Percentiles rank a stretch among this genome's conserved stretches.
Conservation (phyloP, 805 yeast genomes). For the Kodamaea fukazawae region DNA sequence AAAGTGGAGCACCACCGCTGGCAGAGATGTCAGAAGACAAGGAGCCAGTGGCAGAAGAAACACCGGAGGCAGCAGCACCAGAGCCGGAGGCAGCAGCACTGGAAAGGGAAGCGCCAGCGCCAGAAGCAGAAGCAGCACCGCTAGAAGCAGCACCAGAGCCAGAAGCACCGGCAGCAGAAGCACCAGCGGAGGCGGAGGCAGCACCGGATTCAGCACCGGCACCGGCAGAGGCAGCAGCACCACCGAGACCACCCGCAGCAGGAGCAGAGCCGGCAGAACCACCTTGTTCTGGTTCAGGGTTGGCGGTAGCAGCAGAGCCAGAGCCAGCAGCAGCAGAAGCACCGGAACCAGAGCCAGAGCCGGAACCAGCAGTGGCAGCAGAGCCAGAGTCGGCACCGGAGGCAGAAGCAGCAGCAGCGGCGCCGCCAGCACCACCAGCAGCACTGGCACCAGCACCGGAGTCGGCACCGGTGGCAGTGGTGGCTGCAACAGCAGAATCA, state of each 20-base stretch:
- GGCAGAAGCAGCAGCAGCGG: slow-evolving; percentile 16
- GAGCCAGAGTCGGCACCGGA: slow-evolving; percentile 5
- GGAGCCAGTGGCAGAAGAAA: slow-evolving; percentile 6
- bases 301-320: slow-evolving; percentile 6
- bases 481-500: slow-evolving; percentile 7
- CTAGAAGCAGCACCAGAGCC: slow-evolving; percentile 13
- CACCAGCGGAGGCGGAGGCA: slow-evolving; percentile 2
- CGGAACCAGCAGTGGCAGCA: slow-evolving; percentile 8
- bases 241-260: background rate
- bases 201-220: slow-evolving; percentile 5
- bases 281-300: too few relatives aligned
- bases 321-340: slow-evolving; percentile 6
- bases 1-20: background rate
- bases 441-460: slow-evolving; percentile 23
- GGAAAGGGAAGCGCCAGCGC: slow-evolving; percentile 6
- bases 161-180: slow-evolving; percentile 3
- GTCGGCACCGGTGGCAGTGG: slow-evolving; percentile 17
- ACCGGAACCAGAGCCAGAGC: slow-evolving; percentile 6
- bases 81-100: slow-evolving; percentile 6
- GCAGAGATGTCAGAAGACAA: slow-evolving; percentile 1
- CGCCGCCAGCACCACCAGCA: slow-evolving; percentile 16
- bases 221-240: background rate
- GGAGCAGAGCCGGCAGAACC: slow-evolving; percentile 4
- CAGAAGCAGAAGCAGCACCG: slow-evolving; percentile 13
- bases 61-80: slow-evolving; percentile 1